A percentile compares a stretch with the other conserved stretches of the same genome.
These are phyloP conservation scores for Scenedesmus sp. DNA, from an alignment of 163 green algal genomes.

Conservation along the genomic window DNA sequence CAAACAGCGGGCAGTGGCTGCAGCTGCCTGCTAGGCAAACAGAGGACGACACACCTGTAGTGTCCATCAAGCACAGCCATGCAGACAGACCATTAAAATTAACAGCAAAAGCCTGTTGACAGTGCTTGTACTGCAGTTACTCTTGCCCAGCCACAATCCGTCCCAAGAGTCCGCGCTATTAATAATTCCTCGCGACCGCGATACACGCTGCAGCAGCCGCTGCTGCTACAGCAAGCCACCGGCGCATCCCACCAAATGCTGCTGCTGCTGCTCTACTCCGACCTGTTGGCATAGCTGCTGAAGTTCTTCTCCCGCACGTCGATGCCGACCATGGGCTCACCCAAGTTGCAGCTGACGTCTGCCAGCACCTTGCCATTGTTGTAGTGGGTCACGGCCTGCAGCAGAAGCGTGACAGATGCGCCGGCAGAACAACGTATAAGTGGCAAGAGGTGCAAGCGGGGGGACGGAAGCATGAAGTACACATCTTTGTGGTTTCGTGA, in stretches of 20 bases:
- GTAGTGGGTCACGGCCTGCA: constrained; percentile 94
- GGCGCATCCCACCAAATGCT: too few species aligned
- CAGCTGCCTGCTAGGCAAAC: too few species aligned
- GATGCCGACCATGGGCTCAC: constrained; percentile 99
- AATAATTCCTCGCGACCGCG: not conserved
- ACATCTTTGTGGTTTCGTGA: too few species aligned
- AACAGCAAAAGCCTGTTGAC: not conserved
- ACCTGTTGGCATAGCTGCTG: constrained; percentile 87
- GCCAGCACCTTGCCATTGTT: constrained; percentile 96
- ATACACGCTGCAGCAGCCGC: not conserved
- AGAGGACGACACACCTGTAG: too few species aligned
- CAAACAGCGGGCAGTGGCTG: too few species aligned
- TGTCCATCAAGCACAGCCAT: too few species aligned
- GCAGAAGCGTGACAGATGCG: not conserved
- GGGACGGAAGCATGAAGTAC: too few species aligned
- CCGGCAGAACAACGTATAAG: too few species aligned
- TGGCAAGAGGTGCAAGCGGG: too few species aligned
- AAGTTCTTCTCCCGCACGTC: constrained; percentile 93
- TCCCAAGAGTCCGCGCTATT: not conserved
- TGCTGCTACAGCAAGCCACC: not conserved
- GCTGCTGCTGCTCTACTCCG: constrained; percentile 78
- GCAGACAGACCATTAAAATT: too few species aligned
- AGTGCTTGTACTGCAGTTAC: not conserved
- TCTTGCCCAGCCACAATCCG: too few species aligned
- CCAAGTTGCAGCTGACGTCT: constrained; percentile 93